Base-by-base conservation (phyloP, 257 asterid species). In the Fraxinus pennsylvanica region DNA sequence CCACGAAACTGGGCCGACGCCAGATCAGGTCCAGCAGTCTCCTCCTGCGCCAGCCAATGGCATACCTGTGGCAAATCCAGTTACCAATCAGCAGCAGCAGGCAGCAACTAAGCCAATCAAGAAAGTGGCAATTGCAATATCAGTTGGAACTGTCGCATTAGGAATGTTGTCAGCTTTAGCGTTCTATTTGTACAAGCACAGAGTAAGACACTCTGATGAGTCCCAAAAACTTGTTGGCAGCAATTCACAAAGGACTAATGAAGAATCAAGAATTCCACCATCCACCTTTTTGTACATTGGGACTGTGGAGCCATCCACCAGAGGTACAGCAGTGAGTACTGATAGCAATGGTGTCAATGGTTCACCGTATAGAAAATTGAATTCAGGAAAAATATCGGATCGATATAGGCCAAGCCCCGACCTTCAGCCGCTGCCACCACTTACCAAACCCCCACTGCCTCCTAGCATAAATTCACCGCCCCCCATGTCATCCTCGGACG, bases 361-460 rank as follows among this genome's bases (percentile, higher is more conserved):
- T 41, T 96, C 98, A 2, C 98, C 98, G 22, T 92, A 93, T 77
- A 77, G 90, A 39, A 93, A 96, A 67, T 77, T 96, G 61, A 90
- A 85, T 43, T 76, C 98, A 0, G 90, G 85, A 1, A 95, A 90
- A 80, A 85, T 89, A 89, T 87, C 91, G 12, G 92, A 89, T 1
- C 90, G 98, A 25, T 96, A 96, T 73, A 84, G 99, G 70, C 99
- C 99, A 0, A 96, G 99, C 69, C 99, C 99, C 19, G 99, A 96
- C 76, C 98, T 93, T 45, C 99, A 96, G 82, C 99, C 99, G 2
- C 83, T 96, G 81, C 99, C 99, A 72, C 98, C 98, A 9, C 36
- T 96, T 77, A 85, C 88, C 68, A 93, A 92, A 82, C 97, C 94
- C 0, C 93, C 91, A 21, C 92, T 90, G 9, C 93, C 92, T 9